Evolutionary conservation across 2,329 filamentous ascomycete species (phyloP).

Genomic region (Xylaria sp.): DNA sequence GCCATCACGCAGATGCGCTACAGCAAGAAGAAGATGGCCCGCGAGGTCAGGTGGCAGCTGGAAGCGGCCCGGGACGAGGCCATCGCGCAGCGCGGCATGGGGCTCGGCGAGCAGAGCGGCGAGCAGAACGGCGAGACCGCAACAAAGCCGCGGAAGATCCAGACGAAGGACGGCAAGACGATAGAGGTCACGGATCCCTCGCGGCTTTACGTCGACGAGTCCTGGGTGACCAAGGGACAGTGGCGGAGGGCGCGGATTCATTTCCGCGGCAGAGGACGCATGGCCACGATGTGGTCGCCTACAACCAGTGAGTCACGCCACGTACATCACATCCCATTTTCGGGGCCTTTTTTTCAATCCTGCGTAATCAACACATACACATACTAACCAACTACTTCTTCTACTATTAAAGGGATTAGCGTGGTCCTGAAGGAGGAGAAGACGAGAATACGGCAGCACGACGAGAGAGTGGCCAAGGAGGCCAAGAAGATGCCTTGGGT

Average conservation of each 20-base stretch:
- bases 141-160: slow-evolving; percentile 64
- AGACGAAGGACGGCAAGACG: slow-evolving; percentile 79
- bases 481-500: slow-evolving; percentile 83
- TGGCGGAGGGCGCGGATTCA: slow-evolving; percentile 69
- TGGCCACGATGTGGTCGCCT: slow-evolving; percentile 75
- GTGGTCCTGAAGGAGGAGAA: slow-evolving; percentile 93
- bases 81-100: slow-evolving; percentile 85
- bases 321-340: not conserved
- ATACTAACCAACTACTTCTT: slow-evolving; percentile 38
- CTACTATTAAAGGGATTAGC: slow-evolving; percentile 69
- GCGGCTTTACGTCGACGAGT: slow-evolving; percentile 89
- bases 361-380: not conserved
- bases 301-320: slow-evolving; percentile 73
- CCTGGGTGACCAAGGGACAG: slow-evolving; percentile 86
- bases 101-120: slow-evolving; percentile 65
- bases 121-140: slow-evolving; percentile 54
- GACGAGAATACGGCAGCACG: slow-evolving; percentile 82
- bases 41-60: slow-evolving; percentile 81
- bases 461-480: slow-evolving; percentile 81
- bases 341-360: slow-evolving; percentile 11
- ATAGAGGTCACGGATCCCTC: slow-evolving; percentile 78
- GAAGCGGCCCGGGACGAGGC: slow-evolving; percentile 85
- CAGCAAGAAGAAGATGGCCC: slow-evolving; percentile 90
- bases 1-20: slow-evolving; percentile 95
- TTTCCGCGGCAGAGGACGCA: slow-evolving; percentile 79